Evolutionary conservation across 495 filamentous ascomycete genomes (phyloP).

Genomic region (Penicilliopsis zonata): DNA sequence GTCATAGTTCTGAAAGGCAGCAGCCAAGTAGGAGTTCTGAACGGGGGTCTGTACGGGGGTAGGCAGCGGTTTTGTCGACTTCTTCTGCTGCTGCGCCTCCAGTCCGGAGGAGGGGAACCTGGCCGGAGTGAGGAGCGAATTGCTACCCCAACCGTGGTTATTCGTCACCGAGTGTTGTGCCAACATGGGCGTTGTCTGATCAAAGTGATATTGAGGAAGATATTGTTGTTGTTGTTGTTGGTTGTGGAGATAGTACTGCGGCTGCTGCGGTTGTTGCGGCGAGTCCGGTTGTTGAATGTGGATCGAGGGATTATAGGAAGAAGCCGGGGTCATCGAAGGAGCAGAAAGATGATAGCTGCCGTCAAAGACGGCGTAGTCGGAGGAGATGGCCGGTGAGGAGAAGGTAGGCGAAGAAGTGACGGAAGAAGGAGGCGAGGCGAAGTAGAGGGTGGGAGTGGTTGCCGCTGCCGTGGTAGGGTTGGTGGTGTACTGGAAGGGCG

Average conservation of each 20-base stretch:
- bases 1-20: slow-evolving; percentile 37
- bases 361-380: slow-evolving; percentile 19
- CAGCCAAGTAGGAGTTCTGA: slow-evolving; percentile 30
- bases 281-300: slow-evolving; percentile 23
- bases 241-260: slow-evolving; percentile 8
- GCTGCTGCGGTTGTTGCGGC: slow-evolving; percentile 12
- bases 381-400: slow-evolving; percentile 30
- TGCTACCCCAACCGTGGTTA: slow-evolving; percentile 32
- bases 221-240: slow-evolving; percentile 18
- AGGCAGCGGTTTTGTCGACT: slow-evolving; percentile 34
- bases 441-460: slow-evolving; percentile 18
- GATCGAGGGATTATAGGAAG: slow-evolving; percentile 32
- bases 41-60: slow-evolving; percentile 34
- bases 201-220: slow-evolving; percentile 15
- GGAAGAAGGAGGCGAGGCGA: slow-evolving; percentile 31
- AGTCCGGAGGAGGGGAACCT: slow-evolving; percentile 12
- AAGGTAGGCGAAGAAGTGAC: slow-evolving; percentile 27
- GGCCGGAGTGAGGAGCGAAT: slow-evolving; percentile 29
- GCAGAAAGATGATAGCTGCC: slow-evolving; percentile 24
- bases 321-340: slow-evolving; percentile 35
- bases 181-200: slow-evolving; percentile 34
- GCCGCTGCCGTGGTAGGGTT: too few species aligned
- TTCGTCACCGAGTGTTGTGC: slow-evolving; percentile 25
- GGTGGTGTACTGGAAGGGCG: slow-evolving; percentile 28
- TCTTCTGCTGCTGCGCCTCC: slow-evolving; percentile 17